Evolutionary conservation across 768 basidiomycete species (phyloP).

Genomic region (Collybiopsis confluens): DNA sequence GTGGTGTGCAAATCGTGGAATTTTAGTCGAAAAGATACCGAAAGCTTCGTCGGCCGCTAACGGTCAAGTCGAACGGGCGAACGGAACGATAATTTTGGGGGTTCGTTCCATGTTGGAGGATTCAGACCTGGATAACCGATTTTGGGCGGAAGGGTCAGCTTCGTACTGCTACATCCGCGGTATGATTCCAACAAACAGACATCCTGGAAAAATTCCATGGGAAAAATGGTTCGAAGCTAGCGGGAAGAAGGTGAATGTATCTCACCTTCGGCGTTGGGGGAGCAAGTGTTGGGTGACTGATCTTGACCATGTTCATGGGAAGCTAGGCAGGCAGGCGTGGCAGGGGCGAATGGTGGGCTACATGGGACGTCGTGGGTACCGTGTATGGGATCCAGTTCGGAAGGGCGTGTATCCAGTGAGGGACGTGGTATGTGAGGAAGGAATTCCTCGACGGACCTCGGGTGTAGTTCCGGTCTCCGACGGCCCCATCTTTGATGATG

Average conservation of each 20-base stretch:
- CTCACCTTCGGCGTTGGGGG: conserved; percentile 13
- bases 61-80: neutral
- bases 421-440: conserved; percentile 10
- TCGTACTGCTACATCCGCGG: neutral
- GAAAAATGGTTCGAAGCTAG: neutral
- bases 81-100: neutral
- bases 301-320: conserved; percentile 9
- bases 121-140: neutral
- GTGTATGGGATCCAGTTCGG: conserved; percentile 5
- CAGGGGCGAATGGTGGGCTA: conserved; percentile 14
- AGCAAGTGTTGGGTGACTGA: conserved; percentile 13
- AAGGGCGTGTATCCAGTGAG: conserved; percentile 6
- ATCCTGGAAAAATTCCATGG: neutral
- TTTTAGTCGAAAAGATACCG: neutral
- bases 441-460: neutral
- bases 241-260: conserved; percentile 6
- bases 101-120: neutral
- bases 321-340: conserved; percentile 13
- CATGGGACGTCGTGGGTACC: conserved; percentile 10
- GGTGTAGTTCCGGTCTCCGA: too few species aligned
- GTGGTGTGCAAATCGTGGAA: neutral
- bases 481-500: too few species aligned
- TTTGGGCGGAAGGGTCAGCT: neutral
- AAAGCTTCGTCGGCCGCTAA: neutral
- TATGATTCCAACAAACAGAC: neutral